Conservation (phyloP, 1,139 yeast genomes). For the Nematodospora anomalae region DNA sequence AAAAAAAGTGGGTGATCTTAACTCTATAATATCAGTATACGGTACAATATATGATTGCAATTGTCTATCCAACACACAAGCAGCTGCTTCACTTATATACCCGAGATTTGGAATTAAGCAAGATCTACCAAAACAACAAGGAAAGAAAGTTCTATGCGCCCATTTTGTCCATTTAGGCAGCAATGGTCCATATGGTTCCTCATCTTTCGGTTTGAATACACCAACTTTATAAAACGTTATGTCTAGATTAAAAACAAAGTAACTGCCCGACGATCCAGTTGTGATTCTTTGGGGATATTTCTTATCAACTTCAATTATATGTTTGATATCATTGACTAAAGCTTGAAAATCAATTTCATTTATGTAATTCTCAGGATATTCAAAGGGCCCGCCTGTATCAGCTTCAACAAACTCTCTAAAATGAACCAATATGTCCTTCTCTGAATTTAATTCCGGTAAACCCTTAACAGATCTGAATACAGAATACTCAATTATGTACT, state of each 20-base stretch:
- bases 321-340: constrained; percentile 21
- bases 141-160: constrained; percentile 73
- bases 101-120: constrained; percentile 74
- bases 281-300: constrained; percentile 53
- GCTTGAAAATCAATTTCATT: constrained; percentile 22
- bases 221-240: constrained; percentile 37
- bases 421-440: constrained; percentile 19
- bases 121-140: constrained; percentile 75
- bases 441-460: constrained; percentile 19
- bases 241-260: constrained; percentile 45
- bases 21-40: constrained; percentile 56
- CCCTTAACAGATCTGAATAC: constrained; percentile 23
- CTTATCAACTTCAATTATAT: constrained; percentile 24
- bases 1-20: constrained; percentile 57
- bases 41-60: constrained; percentile 64
- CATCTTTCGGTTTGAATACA: constrained; percentile 78
- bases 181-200: constrained; percentile 78
- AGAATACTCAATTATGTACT: constrained; percentile 29
- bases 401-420: constrained; percentile 15
- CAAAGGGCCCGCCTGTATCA: constrained; percentile 11
- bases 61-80: constrained; percentile 62
- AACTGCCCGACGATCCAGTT: constrained; percentile 73
- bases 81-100: constrained; percentile 72
- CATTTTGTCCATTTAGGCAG: constrained; percentile 83
- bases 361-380: constrained; percentile 24